These are phyloP conservation scores for Arachnopeziza araneosa DNA, from an alignment of 2,329 filamentous ascomycete genomes.

Conservation along the genomic window DNA sequence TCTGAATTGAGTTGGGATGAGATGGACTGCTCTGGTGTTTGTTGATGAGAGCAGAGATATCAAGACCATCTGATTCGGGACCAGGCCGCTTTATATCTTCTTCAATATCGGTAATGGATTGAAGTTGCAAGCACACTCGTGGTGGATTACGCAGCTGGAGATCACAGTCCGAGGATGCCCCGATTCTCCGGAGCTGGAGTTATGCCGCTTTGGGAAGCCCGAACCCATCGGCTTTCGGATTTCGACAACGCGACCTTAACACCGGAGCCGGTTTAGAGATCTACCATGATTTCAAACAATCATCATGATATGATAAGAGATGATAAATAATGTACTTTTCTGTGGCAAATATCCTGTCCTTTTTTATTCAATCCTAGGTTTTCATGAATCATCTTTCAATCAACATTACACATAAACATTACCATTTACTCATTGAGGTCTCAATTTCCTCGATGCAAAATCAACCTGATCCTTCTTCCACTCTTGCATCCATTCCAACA, in stretches of 20 bases:
- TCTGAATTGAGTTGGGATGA: not conserved
- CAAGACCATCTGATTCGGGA: not conserved
- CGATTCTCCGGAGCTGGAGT: not conserved
- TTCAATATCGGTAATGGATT: not conserved
- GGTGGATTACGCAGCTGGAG: not conserved
- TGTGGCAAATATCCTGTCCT: too few species aligned
- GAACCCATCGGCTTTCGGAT: not conserved
- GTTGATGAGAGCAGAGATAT: not conserved
- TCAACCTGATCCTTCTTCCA: conserved; percentile 34
- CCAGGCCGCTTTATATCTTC: not conserved
- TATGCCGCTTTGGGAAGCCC: not conserved
- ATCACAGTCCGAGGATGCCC: not conserved
- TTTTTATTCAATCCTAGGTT: not conserved
- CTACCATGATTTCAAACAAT: too few species aligned
- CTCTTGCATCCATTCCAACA: conserved; percentile 61
- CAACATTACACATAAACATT: not conserved
- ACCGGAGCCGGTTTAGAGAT: too few species aligned
- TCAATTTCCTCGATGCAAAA: not conserved
- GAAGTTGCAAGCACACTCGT: not conserved
- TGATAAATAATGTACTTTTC: not conserved
- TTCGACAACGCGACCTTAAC: not conserved
- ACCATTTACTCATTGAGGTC: not conserved
- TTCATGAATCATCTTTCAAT: not conserved
- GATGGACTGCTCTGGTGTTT: not conserved
- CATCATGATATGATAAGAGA: too few species aligned